Conservation (phyloP, 768 basidiomycete genomes). For the Suillus decipiens region DNA sequence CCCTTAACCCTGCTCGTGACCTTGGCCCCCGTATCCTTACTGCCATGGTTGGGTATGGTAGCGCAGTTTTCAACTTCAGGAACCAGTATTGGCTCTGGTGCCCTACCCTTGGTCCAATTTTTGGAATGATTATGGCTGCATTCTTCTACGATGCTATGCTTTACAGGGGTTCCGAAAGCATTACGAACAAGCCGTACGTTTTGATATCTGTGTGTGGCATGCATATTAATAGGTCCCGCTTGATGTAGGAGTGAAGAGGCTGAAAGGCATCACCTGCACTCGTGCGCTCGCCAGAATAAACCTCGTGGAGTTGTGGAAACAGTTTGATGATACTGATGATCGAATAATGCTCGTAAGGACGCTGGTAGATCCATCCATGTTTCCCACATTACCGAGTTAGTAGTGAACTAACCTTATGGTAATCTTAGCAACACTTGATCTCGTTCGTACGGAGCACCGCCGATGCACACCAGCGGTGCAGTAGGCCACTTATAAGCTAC, state of each 20-base stretch:
- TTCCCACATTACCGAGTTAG: no score
- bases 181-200: constrained; percentile 47
- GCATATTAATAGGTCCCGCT: not conserved
- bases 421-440: no score
- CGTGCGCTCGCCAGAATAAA: constrained; percentile 9
- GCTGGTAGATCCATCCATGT: not conserved
- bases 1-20: constrained; percentile 66
- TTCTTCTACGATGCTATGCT: constrained; percentile 56
- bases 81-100: constrained; percentile 71
- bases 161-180: constrained; percentile 50
- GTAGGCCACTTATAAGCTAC: no score
- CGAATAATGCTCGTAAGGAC: not conserved
- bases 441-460: no score
- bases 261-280: constrained; percentile 9
- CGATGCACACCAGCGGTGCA: no score
- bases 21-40: constrained; percentile 61
- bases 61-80: constrained; percentile 17
- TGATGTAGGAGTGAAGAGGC: constrained; percentile 10
- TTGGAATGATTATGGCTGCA: constrained; percentile 50
- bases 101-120: constrained; percentile 53
- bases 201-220: not conserved
- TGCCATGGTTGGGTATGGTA: constrained; percentile 66
- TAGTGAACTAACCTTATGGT: no score
- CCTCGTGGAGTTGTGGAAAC: not conserved
- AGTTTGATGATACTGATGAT: constrained; percentile 5